Evolutionary conservation across 75 land plant species (phyloP), one percentile per base, ranked within the genome.

Genomic region (Selaginella moellendorffii): DNA sequence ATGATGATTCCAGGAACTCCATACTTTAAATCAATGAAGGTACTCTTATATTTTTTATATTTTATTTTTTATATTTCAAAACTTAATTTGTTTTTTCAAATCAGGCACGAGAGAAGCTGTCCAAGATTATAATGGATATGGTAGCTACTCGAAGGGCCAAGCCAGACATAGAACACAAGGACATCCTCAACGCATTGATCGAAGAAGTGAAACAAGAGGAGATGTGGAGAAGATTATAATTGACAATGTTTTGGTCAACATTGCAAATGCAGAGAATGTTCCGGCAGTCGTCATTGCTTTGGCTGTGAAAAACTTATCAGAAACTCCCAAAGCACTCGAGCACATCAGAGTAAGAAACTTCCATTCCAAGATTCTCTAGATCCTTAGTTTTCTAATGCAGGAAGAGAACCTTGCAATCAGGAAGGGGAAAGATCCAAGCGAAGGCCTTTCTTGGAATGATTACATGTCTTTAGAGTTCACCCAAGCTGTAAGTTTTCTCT

Each of bases 391-490:
- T 14, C 14, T 36, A 5, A 36, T 5, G 5, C 46, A 36, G 46
- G 46, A 36, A 14, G 46, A 36, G 46, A 36, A 36, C 14, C 46
- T 36, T 5, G 46, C 5, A 14, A 36, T 36, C 46, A 36, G 46
- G 46, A 36, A 36, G 14, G 46, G 46, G 14, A 36, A 36, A 14
- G 46, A 36, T 36, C 46, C 46, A 5, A 36, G 46, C 46, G 82
- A 77, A 20, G 30, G 75, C 2, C 65, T 87, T 42, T 79, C 30
- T 2, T 91, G 97, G 97, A 88, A 91, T 0, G 97, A 87, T 54
- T 91, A 88, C 79, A 91, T 82, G 77, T 61, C 65, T 53, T 82
- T 91, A 88, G 80, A 79, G 0, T 87, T 87, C 82, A 88, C 89
- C 0, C 88, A 91, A 27, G 73, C 82, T 72, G 97, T 91, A 81